These are phyloP conservation scores for Annulohypoxylon nitens DNA, from an alignment of 495 filamentous ascomycete genomes.

Conservation along the genomic window DNA sequence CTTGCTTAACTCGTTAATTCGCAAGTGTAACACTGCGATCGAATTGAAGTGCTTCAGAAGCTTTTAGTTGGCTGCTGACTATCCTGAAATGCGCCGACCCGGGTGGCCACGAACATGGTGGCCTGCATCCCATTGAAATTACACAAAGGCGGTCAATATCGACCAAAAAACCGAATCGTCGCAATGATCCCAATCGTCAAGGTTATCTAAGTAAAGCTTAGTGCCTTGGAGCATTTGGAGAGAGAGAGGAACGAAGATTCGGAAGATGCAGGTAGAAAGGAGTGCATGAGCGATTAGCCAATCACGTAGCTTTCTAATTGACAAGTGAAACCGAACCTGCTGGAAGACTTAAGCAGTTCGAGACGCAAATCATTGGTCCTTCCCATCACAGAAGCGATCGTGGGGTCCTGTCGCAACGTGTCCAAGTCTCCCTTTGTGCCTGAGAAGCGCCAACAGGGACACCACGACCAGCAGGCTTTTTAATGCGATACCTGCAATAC, in stretches of 20 bases:
- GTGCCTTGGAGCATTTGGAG: not conserved
- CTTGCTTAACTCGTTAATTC: constrained; percentile 11
- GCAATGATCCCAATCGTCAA: not conserved
- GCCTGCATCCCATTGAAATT: constrained; percentile 44
- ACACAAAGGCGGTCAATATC: constrained; percentile 47
- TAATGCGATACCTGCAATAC: constrained; percentile 28
- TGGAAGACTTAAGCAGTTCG: constrained; percentile 49
- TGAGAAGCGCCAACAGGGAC: constrained; percentile 27
- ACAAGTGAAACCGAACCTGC: constrained; percentile 52
- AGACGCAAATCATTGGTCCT: constrained; percentile 43
- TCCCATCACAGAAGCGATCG: constrained; percentile 31
- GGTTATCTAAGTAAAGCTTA: constrained; percentile 8
- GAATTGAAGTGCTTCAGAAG: constrained; percentile 4
- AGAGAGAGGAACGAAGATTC: not conserved
- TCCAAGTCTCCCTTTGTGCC: constrained; percentile 47
- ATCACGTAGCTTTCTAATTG: constrained; percentile 32
- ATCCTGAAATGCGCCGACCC: constrained; percentile 31
- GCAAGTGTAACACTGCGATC: constrained; percentile 24
- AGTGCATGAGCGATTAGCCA: constrained; percentile 47
- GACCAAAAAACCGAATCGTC: constrained; percentile 23
- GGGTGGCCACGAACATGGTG: constrained; percentile 31
- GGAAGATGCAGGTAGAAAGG: constrained; percentile 49
- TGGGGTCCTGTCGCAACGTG: constrained; percentile 52
- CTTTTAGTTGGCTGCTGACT: constrained; percentile 14
- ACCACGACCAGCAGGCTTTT: not conserved